Evolutionary conservation across 805 yeast species (phyloP), one percentile per base, ranked within the genome.

Genomic region (Candida ovalis): DNA sequence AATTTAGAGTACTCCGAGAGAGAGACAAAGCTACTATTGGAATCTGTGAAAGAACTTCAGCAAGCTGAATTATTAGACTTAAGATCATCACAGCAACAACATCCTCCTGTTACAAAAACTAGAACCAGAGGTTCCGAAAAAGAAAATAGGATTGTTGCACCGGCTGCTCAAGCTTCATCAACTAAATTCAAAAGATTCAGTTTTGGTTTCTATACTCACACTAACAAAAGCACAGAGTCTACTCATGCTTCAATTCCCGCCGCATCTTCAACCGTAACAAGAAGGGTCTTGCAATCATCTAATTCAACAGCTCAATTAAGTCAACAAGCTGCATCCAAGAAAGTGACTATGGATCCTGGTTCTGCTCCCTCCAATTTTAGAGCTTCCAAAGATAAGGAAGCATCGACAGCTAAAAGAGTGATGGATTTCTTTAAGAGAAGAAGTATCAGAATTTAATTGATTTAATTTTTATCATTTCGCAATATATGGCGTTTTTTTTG

Each of bases 371-470:
- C 25, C 15, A 30, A 39, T 44, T 56, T 33, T 50, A 70, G 43
- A 56, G 67, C 56, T 48, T 60, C 58, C 65, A 49, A 46, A 35
- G 64, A 71, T 52, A 80, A 77, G 55, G 88, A 82, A 55, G 80
- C 82, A 19, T 82, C 90, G 42, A 84, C 94, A 2, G 89, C 94
- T 4, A 80, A 82, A 61, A 81, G 81, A 58, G 90, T 85, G 9
- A 80, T 85, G 76, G 91, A 84, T 63, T 85, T 85, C 63, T 84
- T 85, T 71, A 84, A 84, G 62, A 76, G 91, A 67, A 78, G 88
- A 67, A 80, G 72, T 57, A 63, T 68, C 47, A 63, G 73, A 54
- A 67, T 68, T 28, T 68, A 50, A 54, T 17, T 4, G 5, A 9
- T 3, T n/a, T 3, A 13, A 21, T 9, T 12, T 23, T 39, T 24